Base-by-base conservation (phyloP, 768 basidiomycete species). In the Naganishia friedmannii region DNA sequence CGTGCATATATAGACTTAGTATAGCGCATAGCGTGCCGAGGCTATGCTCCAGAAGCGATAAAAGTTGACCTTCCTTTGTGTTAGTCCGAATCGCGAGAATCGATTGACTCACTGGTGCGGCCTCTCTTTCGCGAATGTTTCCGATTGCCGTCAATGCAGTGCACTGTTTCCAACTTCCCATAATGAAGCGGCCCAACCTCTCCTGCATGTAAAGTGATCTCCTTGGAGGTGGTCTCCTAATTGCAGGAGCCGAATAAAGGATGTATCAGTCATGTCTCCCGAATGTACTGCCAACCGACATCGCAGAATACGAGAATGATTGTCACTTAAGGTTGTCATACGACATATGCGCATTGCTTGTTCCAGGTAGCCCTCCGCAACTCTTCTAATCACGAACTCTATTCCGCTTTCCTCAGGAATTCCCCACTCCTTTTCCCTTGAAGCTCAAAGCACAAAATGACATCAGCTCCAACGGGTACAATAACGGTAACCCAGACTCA, bases 401-500 rank as follows among this genome's bases (percentile, higher is more conserved):
- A 32, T 4, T n/a, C 28, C 19, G 6, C 34, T 5, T 58, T 3
- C 2, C n/a, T 12, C 10, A 37, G 1, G 2, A 23, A 15, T 23
- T 34, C 34, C 57, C 57, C 34, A 37, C 34, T 34, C 34, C 57
- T 23, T 23, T 58, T 58, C 57, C 57, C 57, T 58, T 21, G 23
- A 12, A 34, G 48, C 4, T 26, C n/a, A 51, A 23, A 51, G n/a
- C 7, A 12, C 12, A 29, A 28, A 26, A 63, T 63, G 60, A 1
- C 37, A 63, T 37, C 42, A 21, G 12, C 3, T 4, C 21, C 48
- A 28, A 45, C 37, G 60, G 60, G 39, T 45, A 63, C 60, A 1
- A 19, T 63, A 6, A 63, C 60, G 21, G 60, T 63, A 13, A 45
- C 42, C 42, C 60, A 63, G 5, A 63, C 60, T 10, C 60, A 63